Conservation (phyloP, 2,329 filamentous ascomycete genomes). For the Berkeleyomyces basicola region DNA sequence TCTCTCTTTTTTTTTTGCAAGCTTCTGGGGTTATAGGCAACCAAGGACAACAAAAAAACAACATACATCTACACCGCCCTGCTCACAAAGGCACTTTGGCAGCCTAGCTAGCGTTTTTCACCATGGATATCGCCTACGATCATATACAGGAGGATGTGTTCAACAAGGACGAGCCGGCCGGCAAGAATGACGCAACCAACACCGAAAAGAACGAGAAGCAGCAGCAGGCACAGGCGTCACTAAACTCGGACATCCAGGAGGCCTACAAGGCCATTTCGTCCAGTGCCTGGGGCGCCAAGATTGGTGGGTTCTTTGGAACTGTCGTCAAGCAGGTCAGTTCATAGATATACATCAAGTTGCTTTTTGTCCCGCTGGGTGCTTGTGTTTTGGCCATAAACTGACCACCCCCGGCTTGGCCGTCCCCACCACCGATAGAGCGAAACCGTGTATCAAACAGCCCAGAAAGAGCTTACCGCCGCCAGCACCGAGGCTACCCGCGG, state of each 20-base stretch:
- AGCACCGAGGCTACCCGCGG: constrained; percentile 70
- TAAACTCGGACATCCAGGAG: constrained; percentile 84
- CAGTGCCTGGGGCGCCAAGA: constrained; percentile 76
- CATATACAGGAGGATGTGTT: constrained; percentile 79
- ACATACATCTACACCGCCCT: not conserved
- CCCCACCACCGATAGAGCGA: constrained; percentile 41
- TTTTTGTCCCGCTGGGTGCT: not conserved
- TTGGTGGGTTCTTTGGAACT: constrained; percentile 77
- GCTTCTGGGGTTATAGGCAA: not conserved
- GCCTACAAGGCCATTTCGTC: constrained; percentile 86
- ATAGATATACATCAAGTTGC: not conserved
- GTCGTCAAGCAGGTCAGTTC: constrained; percentile 73
- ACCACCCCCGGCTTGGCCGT: not conserved
- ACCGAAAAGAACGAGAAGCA: constrained; percentile 23
- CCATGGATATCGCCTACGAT: constrained; percentile 94
- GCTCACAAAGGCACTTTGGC: not conserved
- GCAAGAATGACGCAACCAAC: constrained; percentile 11
- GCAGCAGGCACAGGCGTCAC: constrained; percentile 30
- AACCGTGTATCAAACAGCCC: constrained; percentile 65
- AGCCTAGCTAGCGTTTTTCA: constrained; percentile 1
- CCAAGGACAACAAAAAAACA: not conserved
- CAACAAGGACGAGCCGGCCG: constrained; percentile 33
- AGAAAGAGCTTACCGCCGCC: constrained; percentile 66
- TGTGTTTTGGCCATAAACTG: not conserved
- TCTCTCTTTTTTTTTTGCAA: not conserved